Evolutionary conservation across 495 filamentous ascomycete genomes (phyloP).

Genomic region (Penicillium robsamsonii): DNA sequence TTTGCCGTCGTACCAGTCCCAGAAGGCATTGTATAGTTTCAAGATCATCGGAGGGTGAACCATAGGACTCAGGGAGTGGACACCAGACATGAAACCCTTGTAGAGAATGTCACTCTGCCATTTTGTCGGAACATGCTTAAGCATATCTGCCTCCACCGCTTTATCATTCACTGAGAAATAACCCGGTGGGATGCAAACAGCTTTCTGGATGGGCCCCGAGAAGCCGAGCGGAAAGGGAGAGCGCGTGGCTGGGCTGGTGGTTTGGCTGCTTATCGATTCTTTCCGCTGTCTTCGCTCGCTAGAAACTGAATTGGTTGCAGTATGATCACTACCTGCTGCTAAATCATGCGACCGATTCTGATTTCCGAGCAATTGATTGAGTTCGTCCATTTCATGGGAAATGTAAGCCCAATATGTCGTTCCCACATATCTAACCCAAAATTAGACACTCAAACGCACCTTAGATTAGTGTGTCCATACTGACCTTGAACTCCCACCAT

Average conservation of each 20-base stretch:
- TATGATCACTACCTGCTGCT: not conserved
- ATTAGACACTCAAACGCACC: not conserved
- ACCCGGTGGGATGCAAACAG: constrained; percentile 37
- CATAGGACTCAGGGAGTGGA: constrained; percentile 47
- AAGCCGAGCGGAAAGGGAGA: constrained; percentile 2
- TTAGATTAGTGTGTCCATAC: constrained; percentile 4
- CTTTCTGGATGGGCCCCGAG: constrained; percentile 31
- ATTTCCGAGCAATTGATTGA: constrained; percentile 45
- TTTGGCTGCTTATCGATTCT: constrained; percentile 16
- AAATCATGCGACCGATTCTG: constrained; percentile 42
- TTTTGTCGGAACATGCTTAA: constrained; percentile 43
- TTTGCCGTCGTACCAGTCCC: constrained; percentile 49
- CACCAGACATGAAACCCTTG: constrained; percentile 48
- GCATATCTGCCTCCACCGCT: constrained; percentile 43
- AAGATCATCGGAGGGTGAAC: constrained; percentile 44
- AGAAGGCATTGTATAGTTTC: constrained; percentile 44
- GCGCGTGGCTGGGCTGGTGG: not conserved
- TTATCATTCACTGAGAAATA: constrained; percentile 39
- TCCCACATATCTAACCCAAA: constrained; percentile 43
- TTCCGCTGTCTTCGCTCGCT: constrained; percentile 31
- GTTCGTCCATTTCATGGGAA: constrained; percentile 49
- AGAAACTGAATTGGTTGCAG: constrained; percentile 3
- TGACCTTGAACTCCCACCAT: constrained; percentile 46
- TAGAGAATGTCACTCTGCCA: constrained; percentile 48
- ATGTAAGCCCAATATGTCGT: constrained; percentile 55